These are phyloP conservation scores for Pichia sp. DNA, from an alignment of 1,139 yeast genomes.

Conservation along the genomic window DNA sequence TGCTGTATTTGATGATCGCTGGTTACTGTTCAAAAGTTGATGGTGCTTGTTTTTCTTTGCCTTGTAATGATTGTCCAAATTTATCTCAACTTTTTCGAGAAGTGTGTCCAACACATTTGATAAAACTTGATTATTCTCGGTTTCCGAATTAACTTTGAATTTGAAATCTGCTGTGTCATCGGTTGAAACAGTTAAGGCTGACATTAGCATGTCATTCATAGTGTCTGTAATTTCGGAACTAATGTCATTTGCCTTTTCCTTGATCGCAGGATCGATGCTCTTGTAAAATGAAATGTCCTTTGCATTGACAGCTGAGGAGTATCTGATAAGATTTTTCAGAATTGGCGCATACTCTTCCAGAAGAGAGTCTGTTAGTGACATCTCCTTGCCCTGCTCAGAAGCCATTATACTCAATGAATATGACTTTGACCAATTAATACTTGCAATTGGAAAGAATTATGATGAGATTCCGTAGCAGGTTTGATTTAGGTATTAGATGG, in stretches of 20 bases:
- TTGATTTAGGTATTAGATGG: not conserved
- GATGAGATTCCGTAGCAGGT: too few relatives aligned
- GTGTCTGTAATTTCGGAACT: slow-evolving; percentile 27
- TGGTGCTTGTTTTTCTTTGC: slow-evolving; percentile 13
- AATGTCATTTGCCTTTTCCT: slow-evolving; percentile 31
- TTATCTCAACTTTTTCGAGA: slow-evolving; percentile 69
- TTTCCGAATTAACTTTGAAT: slow-evolving; percentile 38
- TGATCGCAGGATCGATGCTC: slow-evolving; percentile 56
- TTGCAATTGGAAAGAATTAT: too few relatives aligned
- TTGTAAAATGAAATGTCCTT: slow-evolving; percentile 76
- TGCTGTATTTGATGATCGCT: not conserved
- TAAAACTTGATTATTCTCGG: slow-evolving; percentile 58
- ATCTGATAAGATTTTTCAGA: slow-evolving; percentile 56
- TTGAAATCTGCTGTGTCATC: slow-evolving; percentile 16
- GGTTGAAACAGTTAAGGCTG: slow-evolving; percentile 35
- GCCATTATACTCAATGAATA: not conserved
- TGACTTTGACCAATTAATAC: too few relatives aligned
- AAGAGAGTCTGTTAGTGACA: slow-evolving; percentile 4
- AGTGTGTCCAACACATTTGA: slow-evolving; percentile 62
- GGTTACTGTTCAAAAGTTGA: not conserved
- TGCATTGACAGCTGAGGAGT: slow-evolving; percentile 68
- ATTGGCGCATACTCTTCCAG: slow-evolving; percentile 33
- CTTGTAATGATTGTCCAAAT: slow-evolving; percentile 46
- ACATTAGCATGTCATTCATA: slow-evolving; percentile 49
- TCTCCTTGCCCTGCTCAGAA: not conserved